Evolutionary conservation across 2,329 filamentous ascomycete genomes (phyloP), one percentile per base, ranked within the genome.

Genomic region (Phoma herbarum): DNA sequence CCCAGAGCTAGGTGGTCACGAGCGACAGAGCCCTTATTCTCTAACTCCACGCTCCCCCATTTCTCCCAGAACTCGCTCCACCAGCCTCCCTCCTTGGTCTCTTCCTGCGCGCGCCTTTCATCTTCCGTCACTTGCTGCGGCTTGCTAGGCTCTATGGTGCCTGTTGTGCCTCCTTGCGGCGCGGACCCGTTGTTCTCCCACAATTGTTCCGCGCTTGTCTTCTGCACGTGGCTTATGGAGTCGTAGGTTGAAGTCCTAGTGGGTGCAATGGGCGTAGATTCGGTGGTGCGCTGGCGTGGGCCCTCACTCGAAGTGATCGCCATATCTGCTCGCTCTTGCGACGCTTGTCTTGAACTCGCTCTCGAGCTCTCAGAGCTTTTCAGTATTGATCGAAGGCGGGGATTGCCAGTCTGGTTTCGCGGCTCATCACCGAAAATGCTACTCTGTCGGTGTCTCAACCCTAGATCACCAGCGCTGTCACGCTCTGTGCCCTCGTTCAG

Each of bases 21-120:
- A 11, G 91, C 91, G 37, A 94, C 91, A 72, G 89, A 92, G 37
- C 91, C 91, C 77, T 92, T 94, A 72, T 95, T 95, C 76, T 95
- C 91, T 60, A 95, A 78, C 80, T 94, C 91, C 50, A 95, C 84
- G 59, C 82, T 84, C 18, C 86, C 86, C 65, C 86, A 89, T 65
- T 85, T 86, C 41, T 88, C 85, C 37, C 82, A 76, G 37, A 85
- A 74, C 29, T 72, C 71, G 66, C 79, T 79, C 83, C 84, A 87
- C 84, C 88, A 87, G 41, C 73, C 66, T 2, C 35, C n/a, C 35
- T 39, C 35, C 2, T n/a, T 39, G n/a, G 7, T 39, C n/a, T 39
- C 16, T 4, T 18, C 18, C 20, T 39, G 35, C n/a, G 18, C 35
- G 7, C 9, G 35, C 10, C 35, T 39, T 20, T 20, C 35, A 8